Evolutionary conservation across 305 asterid species (phyloP).

Genomic region (Striga hermonthica): DNA sequence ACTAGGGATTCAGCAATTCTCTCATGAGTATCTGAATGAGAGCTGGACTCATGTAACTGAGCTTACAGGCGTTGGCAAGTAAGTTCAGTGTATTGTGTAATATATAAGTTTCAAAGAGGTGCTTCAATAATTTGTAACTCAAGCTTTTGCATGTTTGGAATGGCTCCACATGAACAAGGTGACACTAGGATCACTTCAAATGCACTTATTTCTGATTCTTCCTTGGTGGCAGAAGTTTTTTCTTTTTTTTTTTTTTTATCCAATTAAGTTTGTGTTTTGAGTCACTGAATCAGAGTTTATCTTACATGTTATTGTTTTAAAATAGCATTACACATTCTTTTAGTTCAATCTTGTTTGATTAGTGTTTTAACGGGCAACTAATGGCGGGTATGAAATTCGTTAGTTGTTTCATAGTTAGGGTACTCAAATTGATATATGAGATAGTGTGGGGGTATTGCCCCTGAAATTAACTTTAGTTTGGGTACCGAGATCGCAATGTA

Average conservation of each 20-base stretch:
- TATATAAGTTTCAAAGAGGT: slow-evolving; percentile 13
- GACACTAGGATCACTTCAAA: too few species aligned
- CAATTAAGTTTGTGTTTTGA: not conserved
- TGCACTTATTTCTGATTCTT: not conserved
- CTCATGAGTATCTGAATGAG: slow-evolving; percentile 53
- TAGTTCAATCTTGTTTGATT: not conserved
- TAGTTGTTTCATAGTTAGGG: too few species aligned
- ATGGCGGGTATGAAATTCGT: too few species aligned
- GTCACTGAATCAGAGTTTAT: not conserved
- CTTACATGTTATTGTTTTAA: slow-evolving; percentile 7
- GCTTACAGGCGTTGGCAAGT: slow-evolving; percentile 83
- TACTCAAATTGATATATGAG: too few species aligned
- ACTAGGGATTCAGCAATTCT: slow-evolving; percentile 46
- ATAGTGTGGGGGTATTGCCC: too few species aligned
- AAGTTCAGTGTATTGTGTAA: slow-evolving; percentile 29
- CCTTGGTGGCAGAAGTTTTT: not conserved
- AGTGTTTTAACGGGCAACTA: too few species aligned
- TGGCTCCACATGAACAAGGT: too few species aligned
- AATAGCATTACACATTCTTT: slow-evolving; percentile 1
- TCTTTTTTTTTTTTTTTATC: not conserved
- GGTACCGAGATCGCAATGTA: too few species aligned
- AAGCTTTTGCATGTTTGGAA: too few species aligned
- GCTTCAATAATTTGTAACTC: not conserved
- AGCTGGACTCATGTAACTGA: slow-evolving; percentile 79
- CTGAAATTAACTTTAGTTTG: too few species aligned